A percentile compares a stretch with the other conserved stretches of the same genome.
These are phyloP conservation scores for Paragyromitra xinjiangensis DNA, from an alignment of 495 filamentous ascomycete species.

Conservation along the genomic window DNA sequence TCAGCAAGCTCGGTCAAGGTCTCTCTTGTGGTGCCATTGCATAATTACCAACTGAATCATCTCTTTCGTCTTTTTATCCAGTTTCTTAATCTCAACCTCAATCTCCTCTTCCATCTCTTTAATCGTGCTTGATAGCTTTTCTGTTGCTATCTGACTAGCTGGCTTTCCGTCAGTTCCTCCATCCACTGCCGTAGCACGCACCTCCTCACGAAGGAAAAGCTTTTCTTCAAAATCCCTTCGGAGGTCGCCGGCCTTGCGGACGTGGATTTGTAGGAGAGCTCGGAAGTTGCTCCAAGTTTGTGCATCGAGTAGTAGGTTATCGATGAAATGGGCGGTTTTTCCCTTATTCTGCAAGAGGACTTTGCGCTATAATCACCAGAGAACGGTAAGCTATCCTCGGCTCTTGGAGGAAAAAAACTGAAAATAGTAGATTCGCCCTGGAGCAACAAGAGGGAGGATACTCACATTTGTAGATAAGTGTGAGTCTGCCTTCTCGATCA, in stretches of 20 bases:
- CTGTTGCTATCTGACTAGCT: neutral
- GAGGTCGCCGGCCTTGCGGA: neutral
- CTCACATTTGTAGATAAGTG: neutral
- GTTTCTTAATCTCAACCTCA: neutral
- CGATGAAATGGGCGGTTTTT: neutral
- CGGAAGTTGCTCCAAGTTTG: neutral
- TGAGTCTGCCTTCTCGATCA: neutral
- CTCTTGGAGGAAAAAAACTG: neutral
- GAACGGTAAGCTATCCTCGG: neutral
- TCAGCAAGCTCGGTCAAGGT: neutral
- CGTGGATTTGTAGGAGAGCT: neutral
- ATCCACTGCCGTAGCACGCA: neutral
- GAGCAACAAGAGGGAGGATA: neutral
- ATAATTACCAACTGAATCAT: neutral
- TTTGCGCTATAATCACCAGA: neutral
- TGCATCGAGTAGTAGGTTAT: neutral
- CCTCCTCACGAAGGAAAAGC: neutral
- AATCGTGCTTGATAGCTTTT: neutral
- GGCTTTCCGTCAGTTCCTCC: neutral
- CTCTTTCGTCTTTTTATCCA: neutral
- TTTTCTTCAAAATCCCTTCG: neutral
- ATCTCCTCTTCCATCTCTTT: neutral
- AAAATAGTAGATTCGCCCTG: neutral
- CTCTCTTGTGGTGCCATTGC: neutral
- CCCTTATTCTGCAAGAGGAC: neutral